These are phyloP conservation scores for Trichoderma sp. DNA, from an alignment of 2,329 filamentous ascomycete species.

Conservation along the genomic window DNA sequence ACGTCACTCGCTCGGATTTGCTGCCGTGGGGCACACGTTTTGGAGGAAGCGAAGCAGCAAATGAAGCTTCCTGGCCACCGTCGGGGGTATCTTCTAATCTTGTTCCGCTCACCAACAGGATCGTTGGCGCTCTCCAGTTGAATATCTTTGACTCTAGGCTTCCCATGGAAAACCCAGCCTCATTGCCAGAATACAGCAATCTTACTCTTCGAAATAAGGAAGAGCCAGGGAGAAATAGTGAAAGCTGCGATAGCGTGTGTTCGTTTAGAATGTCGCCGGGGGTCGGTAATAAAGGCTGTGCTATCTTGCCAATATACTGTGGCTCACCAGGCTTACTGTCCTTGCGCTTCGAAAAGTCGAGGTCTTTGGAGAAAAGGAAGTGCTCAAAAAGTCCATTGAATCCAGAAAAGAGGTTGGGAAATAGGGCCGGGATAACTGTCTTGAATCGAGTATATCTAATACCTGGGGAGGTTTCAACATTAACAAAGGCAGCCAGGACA, in stretches of 20 bases:
- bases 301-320: conserved; percentile 31
- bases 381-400: conserved; percentile 71
- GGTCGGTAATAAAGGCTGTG: conserved; percentile 54
- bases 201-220: conserved; percentile 67
- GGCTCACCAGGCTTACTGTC: conserved; percentile 27
- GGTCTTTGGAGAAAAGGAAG: conserved; percentile 72
- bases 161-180: conserved; percentile 75
- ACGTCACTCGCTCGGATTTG: conserved; percentile 58
- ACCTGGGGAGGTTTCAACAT: conserved; percentile 64
- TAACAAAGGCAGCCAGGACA: conserved; percentile 65
- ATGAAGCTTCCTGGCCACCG: conserved; percentile 56
- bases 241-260: conserved; percentile 68
- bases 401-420: conserved; percentile 68
- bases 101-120: conserved; percentile 68
- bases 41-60: conserved; percentile 64
- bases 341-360: conserved; percentile 63
- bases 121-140: conserved; percentile 74
- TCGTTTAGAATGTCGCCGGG: conserved; percentile 64
- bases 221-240: conserved; percentile 68
- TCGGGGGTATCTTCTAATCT: conserved; percentile 54
- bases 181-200: conserved; percentile 68
- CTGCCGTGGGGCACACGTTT: conserved; percentile 59
- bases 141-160: conserved; percentile 74
- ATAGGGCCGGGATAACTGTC: conserved; percentile 57
- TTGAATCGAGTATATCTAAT: conserved; percentile 65